These are phyloP conservation scores for Wallacemonas sp. DNA, from an alignment of 208 protist genomes.

Conservation along the genomic window DNA sequence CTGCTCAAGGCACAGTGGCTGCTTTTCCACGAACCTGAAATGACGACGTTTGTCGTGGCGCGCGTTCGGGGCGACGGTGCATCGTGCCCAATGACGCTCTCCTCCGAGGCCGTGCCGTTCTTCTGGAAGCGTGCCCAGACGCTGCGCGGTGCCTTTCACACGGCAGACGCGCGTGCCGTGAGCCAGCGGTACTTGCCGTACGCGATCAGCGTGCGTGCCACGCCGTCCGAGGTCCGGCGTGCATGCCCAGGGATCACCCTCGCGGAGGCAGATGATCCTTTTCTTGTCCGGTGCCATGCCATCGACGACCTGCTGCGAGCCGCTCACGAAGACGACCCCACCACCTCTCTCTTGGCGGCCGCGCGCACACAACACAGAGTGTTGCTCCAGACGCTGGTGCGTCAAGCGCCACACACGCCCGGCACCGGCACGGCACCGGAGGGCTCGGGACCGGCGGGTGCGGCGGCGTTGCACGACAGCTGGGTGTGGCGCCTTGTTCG, in stretches of 20 bases:
- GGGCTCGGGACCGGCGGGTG: too few species aligned
- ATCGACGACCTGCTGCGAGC: not conserved
- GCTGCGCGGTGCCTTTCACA: not conserved
- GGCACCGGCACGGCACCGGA: too few species aligned
- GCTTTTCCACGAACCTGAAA: not conserved
- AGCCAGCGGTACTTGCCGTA: not conserved
- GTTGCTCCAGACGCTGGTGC: not conserved
- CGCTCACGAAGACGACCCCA: not conserved
- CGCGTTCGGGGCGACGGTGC: not conserved
- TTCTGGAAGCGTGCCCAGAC: not conserved
- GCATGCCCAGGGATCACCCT: not conserved
- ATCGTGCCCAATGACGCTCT: not conserved
- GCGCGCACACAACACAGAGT: not conserved
- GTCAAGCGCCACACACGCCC: too few species aligned
- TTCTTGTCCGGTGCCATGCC: not conserved
- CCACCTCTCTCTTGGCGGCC: not conserved
- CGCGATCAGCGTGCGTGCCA: not conserved
- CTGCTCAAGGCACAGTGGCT: slow-evolving; percentile 5
- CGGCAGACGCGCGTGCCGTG: not conserved
- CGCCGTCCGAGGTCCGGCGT: not conserved
- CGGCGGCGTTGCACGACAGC: not conserved
- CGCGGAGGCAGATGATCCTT: not conserved
- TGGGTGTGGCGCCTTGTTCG: slow-evolving; percentile 3
- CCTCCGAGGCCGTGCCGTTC: not conserved
- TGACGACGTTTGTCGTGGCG: not conserved